These are phyloP conservation scores for Hypoxylon perforatum DNA, from an alignment of 495 filamentous ascomycete genomes.

Conservation along the genomic window DNA sequence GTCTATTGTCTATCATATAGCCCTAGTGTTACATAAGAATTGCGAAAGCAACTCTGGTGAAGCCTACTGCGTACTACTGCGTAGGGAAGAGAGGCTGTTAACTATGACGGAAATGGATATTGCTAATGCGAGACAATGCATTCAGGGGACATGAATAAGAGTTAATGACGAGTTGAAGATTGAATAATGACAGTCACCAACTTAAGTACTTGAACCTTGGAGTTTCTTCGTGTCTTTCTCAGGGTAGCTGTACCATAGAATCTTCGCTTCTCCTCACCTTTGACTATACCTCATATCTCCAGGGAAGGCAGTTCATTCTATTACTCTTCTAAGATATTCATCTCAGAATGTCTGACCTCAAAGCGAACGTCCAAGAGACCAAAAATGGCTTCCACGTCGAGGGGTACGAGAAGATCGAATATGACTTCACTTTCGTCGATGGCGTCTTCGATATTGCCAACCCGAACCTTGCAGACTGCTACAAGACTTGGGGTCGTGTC, in stretches of 20 bases:
- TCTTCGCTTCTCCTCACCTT: not conserved
- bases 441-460: conserved; percentile 67
- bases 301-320: not conserved
- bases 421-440: conserved; percentile 74
- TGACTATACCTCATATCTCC: not conserved
- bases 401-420: conserved; percentile 74
- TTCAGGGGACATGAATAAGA: not conserved
- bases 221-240: not conserved
- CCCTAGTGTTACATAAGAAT: conserved; percentile 8
- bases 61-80: not conserved
- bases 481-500: conserved; percentile 66
- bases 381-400: conserved; percentile 68
- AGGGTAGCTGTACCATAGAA: not conserved
- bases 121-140: conserved; percentile 14
- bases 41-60: conserved; percentile 3
- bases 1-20: conserved; percentile 8
- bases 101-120: conserved; percentile 22
- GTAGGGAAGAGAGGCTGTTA: not conserved
- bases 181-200: conserved; percentile 5
- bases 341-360: conserved; percentile 68
- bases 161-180: conserved; percentile 20
- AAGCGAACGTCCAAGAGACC: conserved; percentile 66
- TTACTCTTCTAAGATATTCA: not conserved
- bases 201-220: conserved; percentile 16
- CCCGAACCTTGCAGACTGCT: conserved; percentile 65